phyloP scores from a whole-genome alignment of 305 asterid species.

The Fraxinus baroniana region DNA sequence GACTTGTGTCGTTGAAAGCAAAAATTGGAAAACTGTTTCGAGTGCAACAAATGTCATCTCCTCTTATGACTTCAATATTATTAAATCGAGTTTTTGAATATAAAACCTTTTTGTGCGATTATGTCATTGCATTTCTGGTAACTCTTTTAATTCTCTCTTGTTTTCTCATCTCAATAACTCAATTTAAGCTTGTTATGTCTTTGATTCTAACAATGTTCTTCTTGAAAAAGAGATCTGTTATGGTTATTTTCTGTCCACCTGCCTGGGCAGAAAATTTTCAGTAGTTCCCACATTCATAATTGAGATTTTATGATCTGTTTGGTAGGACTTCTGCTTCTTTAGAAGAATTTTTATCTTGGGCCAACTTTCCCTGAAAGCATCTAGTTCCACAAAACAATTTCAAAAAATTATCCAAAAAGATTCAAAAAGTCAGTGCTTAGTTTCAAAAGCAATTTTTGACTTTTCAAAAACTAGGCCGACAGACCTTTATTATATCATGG shows the following conservation, averaged over 20 bases:
- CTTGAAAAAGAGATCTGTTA: not conserved
- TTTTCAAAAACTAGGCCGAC: not conserved
- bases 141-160: not conserved
- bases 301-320: not conserved
- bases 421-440: not conserved
- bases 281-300: not conserved
- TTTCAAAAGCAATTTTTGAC: not conserved
- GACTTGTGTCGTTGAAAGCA: conserved; percentile 12
- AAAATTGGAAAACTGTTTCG: not conserved
- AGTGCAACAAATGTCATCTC: not conserved
- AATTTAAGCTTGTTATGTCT: not conserved
- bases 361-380: not conserved
- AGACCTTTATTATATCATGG: not conserved
- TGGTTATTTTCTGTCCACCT: not conserved
- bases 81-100: conserved; percentile 1
- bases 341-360: not conserved
- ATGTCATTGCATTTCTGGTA: not conserved
- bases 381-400: not conserved
- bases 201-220: not conserved
- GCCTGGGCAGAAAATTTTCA: not conserved
- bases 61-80: conserved; percentile 13
- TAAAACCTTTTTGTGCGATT: not conserved
- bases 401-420: too few relatives aligned
- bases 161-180: not conserved
- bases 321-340: not conserved